Evolutionary conservation across 2,329 filamentous ascomycete species (phyloP).

Genomic region (Exophiala bonariae): DNA sequence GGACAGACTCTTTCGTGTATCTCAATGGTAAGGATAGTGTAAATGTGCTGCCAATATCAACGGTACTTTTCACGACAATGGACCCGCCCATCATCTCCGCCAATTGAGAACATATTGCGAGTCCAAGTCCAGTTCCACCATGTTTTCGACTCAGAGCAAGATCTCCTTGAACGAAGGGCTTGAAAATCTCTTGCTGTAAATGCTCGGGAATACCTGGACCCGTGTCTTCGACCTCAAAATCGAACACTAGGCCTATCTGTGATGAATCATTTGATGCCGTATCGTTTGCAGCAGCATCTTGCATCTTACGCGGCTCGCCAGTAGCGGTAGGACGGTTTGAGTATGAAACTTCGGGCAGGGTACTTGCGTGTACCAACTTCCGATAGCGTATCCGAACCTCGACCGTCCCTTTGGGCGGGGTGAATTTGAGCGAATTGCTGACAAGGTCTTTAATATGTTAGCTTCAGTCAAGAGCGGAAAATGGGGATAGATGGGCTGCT

Average conservation of each 20-base stretch:
- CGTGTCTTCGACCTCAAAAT: constrained; percentile 85
- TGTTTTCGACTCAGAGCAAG: constrained; percentile 83
- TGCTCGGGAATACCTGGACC: constrained; percentile 78
- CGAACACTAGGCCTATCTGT: constrained; percentile 69
- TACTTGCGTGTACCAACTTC: constrained; percentile 35
- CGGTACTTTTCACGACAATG: constrained; percentile 68
- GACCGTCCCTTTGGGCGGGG: constrained; percentile 71
- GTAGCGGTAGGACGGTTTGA: constrained; percentile 32
- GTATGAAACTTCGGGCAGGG: constrained; percentile 52
- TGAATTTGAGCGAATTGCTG: constrained; percentile 89
- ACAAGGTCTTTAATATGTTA: constrained; percentile 58
- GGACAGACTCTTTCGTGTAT: constrained; percentile 68
- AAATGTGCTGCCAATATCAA: constrained; percentile 75
- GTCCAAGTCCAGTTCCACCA: constrained; percentile 79
- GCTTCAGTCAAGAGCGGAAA: too few relatives aligned
- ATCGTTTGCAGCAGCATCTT: constrained; percentile 22
- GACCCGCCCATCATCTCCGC: constrained; percentile 81
- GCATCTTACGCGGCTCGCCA: constrained; percentile 1
- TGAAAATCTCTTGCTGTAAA: constrained; percentile 80
- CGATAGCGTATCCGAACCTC: constrained; percentile 71
- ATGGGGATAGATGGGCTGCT: too few relatives aligned
- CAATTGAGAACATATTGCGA: constrained; percentile 85
- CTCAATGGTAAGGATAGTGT: constrained; percentile 78
- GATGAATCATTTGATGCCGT: constrained; percentile 52
- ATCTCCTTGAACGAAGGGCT: constrained; percentile 89